These are phyloP conservation scores for Linum lewisii DNA, from an alignment of 345 rosid genomes.

Conservation along the genomic window DNA sequence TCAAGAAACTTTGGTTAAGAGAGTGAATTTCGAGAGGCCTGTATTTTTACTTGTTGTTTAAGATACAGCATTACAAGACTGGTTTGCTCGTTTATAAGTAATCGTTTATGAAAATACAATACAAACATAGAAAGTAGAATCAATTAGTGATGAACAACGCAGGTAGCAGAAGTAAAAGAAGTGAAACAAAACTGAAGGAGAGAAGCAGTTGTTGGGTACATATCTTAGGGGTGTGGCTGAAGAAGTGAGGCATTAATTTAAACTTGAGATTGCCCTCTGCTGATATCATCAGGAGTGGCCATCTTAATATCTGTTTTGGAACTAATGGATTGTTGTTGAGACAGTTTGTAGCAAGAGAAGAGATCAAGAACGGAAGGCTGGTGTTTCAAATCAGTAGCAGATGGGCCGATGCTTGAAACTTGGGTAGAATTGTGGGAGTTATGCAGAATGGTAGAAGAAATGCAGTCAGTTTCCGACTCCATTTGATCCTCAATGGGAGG, in stretches of 20 bases:
- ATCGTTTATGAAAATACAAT: neutral
- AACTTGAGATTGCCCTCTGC: too few relatives aligned
- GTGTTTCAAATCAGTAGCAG: conserved; percentile 12
- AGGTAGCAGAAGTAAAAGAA: too few relatives aligned
- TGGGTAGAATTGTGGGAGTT: too few relatives aligned
- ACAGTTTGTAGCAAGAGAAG: conserved; percentile 44
- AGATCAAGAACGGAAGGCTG: conserved; percentile 30
- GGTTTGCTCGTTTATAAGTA: neutral
- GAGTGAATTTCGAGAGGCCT: too few relatives aligned
- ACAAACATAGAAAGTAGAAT: neutral
- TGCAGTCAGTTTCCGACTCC: conserved; percentile 14
- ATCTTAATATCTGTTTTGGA: conserved; percentile 8
- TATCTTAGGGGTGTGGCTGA: too few relatives aligned
- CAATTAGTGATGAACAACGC: neutral
- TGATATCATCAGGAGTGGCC: conserved; percentile 2
- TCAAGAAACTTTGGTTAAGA: neutral
- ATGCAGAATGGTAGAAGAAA: conserved; percentile 6
- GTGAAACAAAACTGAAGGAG: too few relatives aligned
- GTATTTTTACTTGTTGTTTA: too few relatives aligned
- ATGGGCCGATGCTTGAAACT: conserved; percentile 13
- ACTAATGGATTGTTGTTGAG: conserved; percentile 12
- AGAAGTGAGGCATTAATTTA: too few relatives aligned
- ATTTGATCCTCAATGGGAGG: neutral
- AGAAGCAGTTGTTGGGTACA: neutral
- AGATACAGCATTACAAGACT: neutral